Base-by-base conservation (phyloP, 768 basidiomycete genomes). In the Cubamyces sp. region DNA sequence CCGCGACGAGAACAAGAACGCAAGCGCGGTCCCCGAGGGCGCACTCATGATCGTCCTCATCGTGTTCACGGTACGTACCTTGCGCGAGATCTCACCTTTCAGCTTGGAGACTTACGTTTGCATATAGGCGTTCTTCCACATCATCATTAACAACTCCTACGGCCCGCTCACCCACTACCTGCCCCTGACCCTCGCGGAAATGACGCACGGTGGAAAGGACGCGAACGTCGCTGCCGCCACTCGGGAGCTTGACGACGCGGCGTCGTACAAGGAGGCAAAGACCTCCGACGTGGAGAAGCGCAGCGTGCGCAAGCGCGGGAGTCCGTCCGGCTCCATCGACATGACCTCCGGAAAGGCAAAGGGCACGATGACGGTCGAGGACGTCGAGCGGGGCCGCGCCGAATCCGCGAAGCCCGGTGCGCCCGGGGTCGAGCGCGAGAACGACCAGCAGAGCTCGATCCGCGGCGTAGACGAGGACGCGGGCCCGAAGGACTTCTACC, bases 11-110 rank as follows among this genome's bases (percentile, higher is more conserved):
- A 77, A 86, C 28, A 62, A 74, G 0, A 78, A 87, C 0, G 73
- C 85, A 0, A 82, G 82, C 26, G 85, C 92, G 0, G 58, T 91
- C 0, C 81, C 91, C 0, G 83, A 97, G 74, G 97, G 88, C 11
- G 87, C 82, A 30, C 74, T 97, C 54, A 93, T 93, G 91, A 72
- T 98, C 28, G 84, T 96, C 5, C 77, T 99, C 57, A 92, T 98
- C 64, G 75, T 86, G 21, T 61, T 94, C 63, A 98, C 97, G 7
- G 92, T 93, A 68, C 71, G 90, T 47, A n/a, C 48, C n/a, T 41
- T 34, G 12, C 50, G 11, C 34, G 40, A 23, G 42, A 9, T 12
- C 5, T 14, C 3, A 5, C 30, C 3, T 0, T 4, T 3, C 6
- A 19, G 54, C 50, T 30, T 51, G 5, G 3, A 26, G 54, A 39